Base-by-base conservation (phyloP, 768 basidiomycete species). In the Russula virescens region DNA sequence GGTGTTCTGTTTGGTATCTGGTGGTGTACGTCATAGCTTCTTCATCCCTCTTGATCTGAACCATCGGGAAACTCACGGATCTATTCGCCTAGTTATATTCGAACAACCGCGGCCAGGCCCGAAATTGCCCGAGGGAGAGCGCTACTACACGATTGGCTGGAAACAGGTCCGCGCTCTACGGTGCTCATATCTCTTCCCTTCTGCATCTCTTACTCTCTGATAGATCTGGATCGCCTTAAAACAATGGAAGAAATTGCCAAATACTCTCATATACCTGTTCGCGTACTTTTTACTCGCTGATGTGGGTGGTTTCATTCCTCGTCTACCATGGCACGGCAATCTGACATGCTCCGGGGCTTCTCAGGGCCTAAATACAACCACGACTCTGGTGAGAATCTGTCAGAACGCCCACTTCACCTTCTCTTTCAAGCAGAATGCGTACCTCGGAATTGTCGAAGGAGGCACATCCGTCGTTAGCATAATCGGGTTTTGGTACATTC, bases 41-140 rank as follows among this genome's bases (percentile, higher is more conserved):
- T 23, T 18, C 43, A 42, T 31, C 19, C 25, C 18, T 10, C 45
- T 13, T 11, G 10, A 19, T 38, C 51, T 14, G 8, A 18, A 34
- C 14, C 16, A 18, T 43, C 26, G 19, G 19, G 53, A 19, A 34
- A 35, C 34, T 63, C 55, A 60, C 23, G 1, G n/a, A 16, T 38
- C 13, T 2, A 49, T 0, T 21, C 0, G 47, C 21, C 31, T 57
- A 91, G 89, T 93, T 67, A 81, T 93, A 56, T 92, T 84, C 71
- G 91, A 94, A 71, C 82, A 89, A 69, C 88, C 86, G 19, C 84
- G 92, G 11, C 86, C 88, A 3, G 91, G 92, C 0, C 88, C 90
- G 55, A 75, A 83, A 19, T 75, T 94, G 26, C 92, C 91, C 0
- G 85, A 85, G 66, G 85, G 86, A 54, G 84, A 91, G 66, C 80